A percentile compares a stretch with the other conserved stretches of the same genome.
Conservation (phyloP, 352 stramenopile species). For the Lagenidium giganteum region DNA sequence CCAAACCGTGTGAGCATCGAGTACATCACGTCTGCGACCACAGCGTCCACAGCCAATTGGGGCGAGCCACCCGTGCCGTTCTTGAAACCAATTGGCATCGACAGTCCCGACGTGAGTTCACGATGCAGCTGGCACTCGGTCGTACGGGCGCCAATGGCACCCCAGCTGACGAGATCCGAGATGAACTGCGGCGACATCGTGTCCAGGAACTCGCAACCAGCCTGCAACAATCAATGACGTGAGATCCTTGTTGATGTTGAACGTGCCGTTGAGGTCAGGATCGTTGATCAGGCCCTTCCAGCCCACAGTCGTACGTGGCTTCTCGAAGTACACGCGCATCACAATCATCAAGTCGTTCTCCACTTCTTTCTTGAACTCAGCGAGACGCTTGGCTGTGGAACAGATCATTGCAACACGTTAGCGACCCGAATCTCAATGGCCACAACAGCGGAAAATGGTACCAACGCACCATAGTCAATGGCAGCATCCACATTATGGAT, state of each 20-base stretch:
- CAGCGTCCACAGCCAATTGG: constrained; percentile 81
- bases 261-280: constrained; percentile 84
- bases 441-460: neutral
- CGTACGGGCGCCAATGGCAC: constrained; percentile 86
- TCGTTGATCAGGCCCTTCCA: constrained; percentile 92
- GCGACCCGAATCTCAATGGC: no score
- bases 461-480: constrained; percentile 69
- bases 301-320: constrained; percentile 84
- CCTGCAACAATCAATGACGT: constrained; percentile 46
- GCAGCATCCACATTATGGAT: constrained; percentile 86
- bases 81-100: constrained; percentile 91
- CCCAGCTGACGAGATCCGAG: constrained; percentile 86
- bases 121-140: constrained; percentile 89
- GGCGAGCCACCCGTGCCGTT: constrained; percentile 84
- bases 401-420: neutral
- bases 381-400: constrained; percentile 50
- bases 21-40: no score
- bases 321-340: constrained; percentile 92
- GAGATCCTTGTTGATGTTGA: constrained; percentile 92
- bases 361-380: constrained; percentile 65
- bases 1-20: no score
- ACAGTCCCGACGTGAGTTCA: constrained; percentile 85
- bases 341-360: constrained; percentile 83
- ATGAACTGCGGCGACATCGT: constrained; percentile 91
- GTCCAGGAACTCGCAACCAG: constrained; percentile 86